Conservation (phyloP, 2,329 filamentous ascomycete genomes). For the Claviceps digitariae region DNA sequence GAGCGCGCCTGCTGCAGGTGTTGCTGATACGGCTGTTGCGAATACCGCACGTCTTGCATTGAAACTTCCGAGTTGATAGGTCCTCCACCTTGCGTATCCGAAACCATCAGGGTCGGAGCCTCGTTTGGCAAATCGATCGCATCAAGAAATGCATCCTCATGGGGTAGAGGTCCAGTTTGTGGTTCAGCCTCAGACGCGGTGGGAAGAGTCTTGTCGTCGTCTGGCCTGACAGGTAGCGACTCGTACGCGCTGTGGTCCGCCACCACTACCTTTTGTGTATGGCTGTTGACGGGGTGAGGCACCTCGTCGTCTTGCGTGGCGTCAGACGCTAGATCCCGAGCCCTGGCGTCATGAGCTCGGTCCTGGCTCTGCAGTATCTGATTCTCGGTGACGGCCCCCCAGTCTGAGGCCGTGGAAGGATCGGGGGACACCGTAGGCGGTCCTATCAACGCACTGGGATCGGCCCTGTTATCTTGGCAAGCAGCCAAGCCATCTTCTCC, state of each 20-base stretch:
- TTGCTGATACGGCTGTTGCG: constrained; percentile 2
- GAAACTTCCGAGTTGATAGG: background rate
- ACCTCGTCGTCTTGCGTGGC: background rate
- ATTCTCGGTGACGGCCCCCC: background rate
- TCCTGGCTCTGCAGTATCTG: background rate
- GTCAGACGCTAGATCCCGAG: background rate
- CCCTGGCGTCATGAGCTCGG: background rate
- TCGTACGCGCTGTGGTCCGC: background rate
- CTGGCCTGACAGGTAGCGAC: background rate
- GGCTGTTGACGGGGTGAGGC: background rate
- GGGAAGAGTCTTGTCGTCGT: too few species aligned
- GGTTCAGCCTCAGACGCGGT: background rate
- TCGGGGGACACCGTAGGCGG: constrained; percentile 7
- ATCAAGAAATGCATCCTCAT: background rate
- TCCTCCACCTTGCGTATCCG: background rate
- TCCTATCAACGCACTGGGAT: constrained; percentile 1
- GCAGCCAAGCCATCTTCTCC: background rate
- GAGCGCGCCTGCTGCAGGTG: constrained; percentile 9
- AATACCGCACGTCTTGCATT: background rate
- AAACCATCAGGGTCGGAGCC: background rate
- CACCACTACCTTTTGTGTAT: background rate
- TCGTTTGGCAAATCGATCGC: background rate
- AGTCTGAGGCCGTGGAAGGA: constrained; percentile 3
- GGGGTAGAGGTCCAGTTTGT: background rate
- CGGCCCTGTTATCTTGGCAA: background rate